Base-by-base conservation (phyloP, 306 rosid genomes). In the Clitoria ternatea region DNA sequence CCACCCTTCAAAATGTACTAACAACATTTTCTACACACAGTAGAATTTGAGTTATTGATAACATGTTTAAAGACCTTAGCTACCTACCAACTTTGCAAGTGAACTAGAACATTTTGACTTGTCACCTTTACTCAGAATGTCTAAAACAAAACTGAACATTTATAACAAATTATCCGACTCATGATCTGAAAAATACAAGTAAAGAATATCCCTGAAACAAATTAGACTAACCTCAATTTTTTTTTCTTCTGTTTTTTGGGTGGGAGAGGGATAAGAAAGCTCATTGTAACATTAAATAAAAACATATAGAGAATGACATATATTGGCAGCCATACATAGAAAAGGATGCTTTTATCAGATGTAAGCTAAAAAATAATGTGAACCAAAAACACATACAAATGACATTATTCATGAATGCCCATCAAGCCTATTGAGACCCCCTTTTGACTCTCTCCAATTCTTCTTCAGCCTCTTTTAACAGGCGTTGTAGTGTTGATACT, bases 401-500 rank as follows among this genome's bases (percentile, higher is more conserved):
- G 59, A 61, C 72, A 56, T 74, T 14, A 39, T 36, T 67, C 77
- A 68, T 26, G 27, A 44, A 57, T 37, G 47, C 45, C 18, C 32
- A 64, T 84, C 81, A 91, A 45, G 72, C 77, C 85, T 74, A 60
- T 59, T 75, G 68, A 61, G 80, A 81, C 61, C 91, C 90, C 61
- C 70, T 83, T 78, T 74, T 80, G 53, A 80, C 73, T 82, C 59
- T 85, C 66, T 85, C 96, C 70, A 91, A 77, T 67, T 89, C 91
- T 61, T 82, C 78, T 83, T 95, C 96, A 0, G 96, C 87, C 0
- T 86, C 90, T 17, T 62, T 70, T 85, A 95, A 80, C 79, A 80
- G 92, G 61, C 15, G 82, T 69, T 74, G 76, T 62, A 95, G 78
- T 0, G 73, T 35, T 20, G 90, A 57, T 71, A 95, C 65, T 69